Evolutionary conservation across 352 stramenopile genomes (phyloP).

Genomic region (Aphanomyces stellatus): DNA sequence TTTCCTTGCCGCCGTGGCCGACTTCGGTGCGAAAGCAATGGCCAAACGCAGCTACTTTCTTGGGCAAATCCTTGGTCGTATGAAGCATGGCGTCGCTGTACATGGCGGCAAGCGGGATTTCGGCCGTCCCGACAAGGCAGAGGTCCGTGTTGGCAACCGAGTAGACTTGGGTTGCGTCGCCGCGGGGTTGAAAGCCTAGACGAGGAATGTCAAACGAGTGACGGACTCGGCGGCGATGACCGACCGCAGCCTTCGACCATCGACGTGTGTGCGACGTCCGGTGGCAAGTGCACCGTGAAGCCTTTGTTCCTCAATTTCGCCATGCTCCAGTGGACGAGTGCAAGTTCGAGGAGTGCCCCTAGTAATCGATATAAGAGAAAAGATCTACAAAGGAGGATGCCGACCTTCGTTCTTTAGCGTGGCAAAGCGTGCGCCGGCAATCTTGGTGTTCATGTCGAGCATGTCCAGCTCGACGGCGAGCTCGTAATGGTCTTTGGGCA

Average conservation of each 20-base stretch:
- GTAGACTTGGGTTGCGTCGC: slow-evolving; percentile 83
- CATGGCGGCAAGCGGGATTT: slow-evolving; percentile 76
- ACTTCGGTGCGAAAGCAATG: slow-evolving; percentile 87
- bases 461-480: slow-evolving; percentile 55
- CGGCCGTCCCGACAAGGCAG: slow-evolving; percentile 73
- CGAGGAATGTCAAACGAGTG: neutral
- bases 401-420: slow-evolving; percentile 68
- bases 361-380: neutral
- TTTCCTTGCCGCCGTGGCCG: slow-evolving; percentile 61
- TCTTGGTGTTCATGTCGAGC: slow-evolving; percentile 65
- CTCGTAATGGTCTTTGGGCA: slow-evolving; percentile 60
- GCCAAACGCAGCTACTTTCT: slow-evolving; percentile 73
- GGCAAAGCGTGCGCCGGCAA: slow-evolving; percentile 77
- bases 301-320: slow-evolving; percentile 52
- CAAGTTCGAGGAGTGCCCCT: slow-evolving; percentile 81
- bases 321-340: slow-evolving; percentile 72
- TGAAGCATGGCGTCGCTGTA: slow-evolving; percentile 67
- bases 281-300: slow-evolving; percentile 67
- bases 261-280: slow-evolving; percentile 74
- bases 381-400: neutral
- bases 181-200: slow-evolving; percentile 69
- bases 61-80: slow-evolving; percentile 39
- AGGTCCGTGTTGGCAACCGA: slow-evolving; percentile 75
- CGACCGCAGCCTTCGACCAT: slow-evolving; percentile 64
- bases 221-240: neutral